Evolutionary conservation across 2,329 filamentous ascomycete genomes (phyloP), one percentile per base, ranked within the genome.

Genomic region (Microsporum audouinii): DNA sequence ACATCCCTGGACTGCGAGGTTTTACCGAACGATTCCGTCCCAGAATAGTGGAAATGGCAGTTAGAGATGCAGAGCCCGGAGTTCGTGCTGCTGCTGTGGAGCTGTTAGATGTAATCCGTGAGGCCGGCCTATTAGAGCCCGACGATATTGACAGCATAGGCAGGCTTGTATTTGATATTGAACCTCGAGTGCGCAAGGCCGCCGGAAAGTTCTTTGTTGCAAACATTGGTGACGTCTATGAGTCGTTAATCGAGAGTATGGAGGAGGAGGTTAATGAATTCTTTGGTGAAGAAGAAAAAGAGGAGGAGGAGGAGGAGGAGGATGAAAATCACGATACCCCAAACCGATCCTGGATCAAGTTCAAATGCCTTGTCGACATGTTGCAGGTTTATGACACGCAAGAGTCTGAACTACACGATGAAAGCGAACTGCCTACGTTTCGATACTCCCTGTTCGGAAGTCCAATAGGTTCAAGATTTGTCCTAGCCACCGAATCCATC

Each of bases 1-100:
- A 90, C 70, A 84, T 95, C 65, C 80, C 79, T 51, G 82, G 83
- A 0, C 78, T 99, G 59, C 88, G 90, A 61, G 89, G 91, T 63
- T 99, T 97, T 69, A 96, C 95, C 39, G 94, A 97, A 72, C 83
- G 91, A 56, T 99, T 97, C 73, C 83, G 91, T 57, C 80, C 86
- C 4, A 85, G 94, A 33, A 79, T 99, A 43, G 87, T 97, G 31
- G 94, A 99, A 75, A 96, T 99, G 79, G 91, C 91, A 0, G 89
- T 88, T 5, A 84, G 85, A 63, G 94, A 99, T 72, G 83, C 87
- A 0, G 94, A 99, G 67, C 78, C 88, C 12, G 82, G 81, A 59
- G 90, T 97, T 34, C 86, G 94, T 39, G 87, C 90, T 5, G 82
- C 85, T 5, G 87, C 89, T 6, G 88, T 99, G 56, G 84, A 89